Evolutionary conservation across 768 basidiomycete species (phyloP), one percentile per base, ranked within the genome.

Genomic region (Kwoniella sp.): DNA sequence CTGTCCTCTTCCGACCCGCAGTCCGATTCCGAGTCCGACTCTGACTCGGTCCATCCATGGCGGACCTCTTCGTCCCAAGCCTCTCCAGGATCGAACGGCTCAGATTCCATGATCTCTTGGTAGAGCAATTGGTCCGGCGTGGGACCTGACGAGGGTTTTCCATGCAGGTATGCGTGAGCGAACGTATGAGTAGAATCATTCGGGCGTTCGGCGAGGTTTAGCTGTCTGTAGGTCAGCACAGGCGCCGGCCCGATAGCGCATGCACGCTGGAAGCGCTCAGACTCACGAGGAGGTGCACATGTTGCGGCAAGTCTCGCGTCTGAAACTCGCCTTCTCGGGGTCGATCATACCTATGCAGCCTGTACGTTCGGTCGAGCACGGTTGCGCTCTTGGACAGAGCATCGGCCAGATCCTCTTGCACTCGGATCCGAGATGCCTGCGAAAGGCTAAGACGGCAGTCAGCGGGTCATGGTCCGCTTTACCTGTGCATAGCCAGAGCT

Each of bases 51-150:
- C 67, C 64, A 65, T 29, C 67, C 64, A 6, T 53, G 41, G 20
- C 34, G 49, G 25, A 62, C 60, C 42, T 65, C 64, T 47, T 69
- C 63, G 31, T 69, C 61, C 29, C 47, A 59, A 10, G 52, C 48
- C 23, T 44, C 28, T 14, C 52, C 54, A 48, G 59, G 59, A 46
- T 70, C 38, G 50, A 65, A 70, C 4, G 68, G 65, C 28, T 65
- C 60, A 14, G 25, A 17, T 6, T 50, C 25, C 68, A 70, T 70
- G 26, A 70, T 70, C 33, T 67, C 52, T 2, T 45, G 11, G 32
- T 62, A 70, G 9, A 70, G 53, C 12, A 65, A n/a, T 29, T 67
- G 49, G 37, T 67, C 67, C 10, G 62, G 27, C n/a, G 58, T 59
- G 0, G 62, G 60, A 0, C 63, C 62, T 31, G 50, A 26, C 12